Conservation (phyloP, 495 filamentous ascomycete species). For the Rostrohypoxylon terebratum region DNA sequence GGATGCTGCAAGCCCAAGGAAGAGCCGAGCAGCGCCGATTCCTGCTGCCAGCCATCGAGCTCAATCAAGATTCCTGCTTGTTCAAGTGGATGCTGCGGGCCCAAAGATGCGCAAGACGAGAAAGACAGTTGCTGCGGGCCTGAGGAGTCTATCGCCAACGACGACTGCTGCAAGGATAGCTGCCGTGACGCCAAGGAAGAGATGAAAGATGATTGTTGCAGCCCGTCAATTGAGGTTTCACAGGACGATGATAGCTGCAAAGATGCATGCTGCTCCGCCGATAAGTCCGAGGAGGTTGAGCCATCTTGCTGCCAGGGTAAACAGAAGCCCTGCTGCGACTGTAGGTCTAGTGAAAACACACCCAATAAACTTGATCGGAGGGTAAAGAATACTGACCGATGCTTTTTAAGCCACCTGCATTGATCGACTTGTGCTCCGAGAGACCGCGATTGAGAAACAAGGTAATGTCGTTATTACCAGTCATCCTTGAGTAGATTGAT, state of each 20-base stretch:
- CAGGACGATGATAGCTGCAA: conserved; percentile 31
- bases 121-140: conserved; percentile 32
- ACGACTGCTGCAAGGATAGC: conserved; percentile 4
- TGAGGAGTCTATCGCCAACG: background rate
- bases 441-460: conserved; percentile 43
- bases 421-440: conserved; percentile 61
- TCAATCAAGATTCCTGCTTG: background rate
- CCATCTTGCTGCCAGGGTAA: conserved; percentile 56
- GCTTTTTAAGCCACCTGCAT: conserved; percentile 58
- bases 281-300: conserved; percentile 6
- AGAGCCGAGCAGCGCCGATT: conserved; percentile 1
- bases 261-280: conserved; percentile 32
- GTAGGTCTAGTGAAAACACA: conserved; percentile 45
- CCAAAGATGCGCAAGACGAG: conserved; percentile 5
- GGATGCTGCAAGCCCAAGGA: conserved; percentile 25
- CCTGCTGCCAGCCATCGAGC: conserved; percentile 7
- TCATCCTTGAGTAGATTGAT: background rate
- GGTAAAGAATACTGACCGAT: conserved; percentile 25
- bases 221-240: background rate
- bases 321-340: conserved; percentile 54
- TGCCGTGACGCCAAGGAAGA: conserved; percentile 29
- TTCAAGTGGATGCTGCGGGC: background rate
- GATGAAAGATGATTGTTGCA: background rate
- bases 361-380: conserved; percentile 3
- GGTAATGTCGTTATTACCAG: too few relatives aligned